A percentile compares a stretch with the other conserved stretches of the same genome.
phyloP scores from a whole-genome alignment of 179 eudicot species.

The Pouteria campechiana region DNA sequence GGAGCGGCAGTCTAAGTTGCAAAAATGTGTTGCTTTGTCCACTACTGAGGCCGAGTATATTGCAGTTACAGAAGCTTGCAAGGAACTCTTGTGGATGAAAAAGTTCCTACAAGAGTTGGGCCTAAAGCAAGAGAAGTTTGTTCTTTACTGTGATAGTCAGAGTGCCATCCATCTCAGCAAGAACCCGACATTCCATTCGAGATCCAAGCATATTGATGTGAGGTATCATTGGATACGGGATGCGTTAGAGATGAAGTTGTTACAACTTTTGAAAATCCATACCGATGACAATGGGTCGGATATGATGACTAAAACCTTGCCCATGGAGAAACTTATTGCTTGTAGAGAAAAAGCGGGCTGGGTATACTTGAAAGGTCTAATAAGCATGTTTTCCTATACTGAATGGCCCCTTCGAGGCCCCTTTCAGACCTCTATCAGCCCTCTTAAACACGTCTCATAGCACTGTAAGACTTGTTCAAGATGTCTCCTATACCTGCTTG shows the following conservation, averaged over 20 bases:
- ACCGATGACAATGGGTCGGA: not conserved
- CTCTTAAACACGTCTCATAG: too few species aligned
- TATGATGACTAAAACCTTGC: not conserved
- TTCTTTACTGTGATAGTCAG: slow-evolving; percentile 10
- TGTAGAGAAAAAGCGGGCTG: too few species aligned
- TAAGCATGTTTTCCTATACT: too few species aligned
- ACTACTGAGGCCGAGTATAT: slow-evolving; percentile 9
- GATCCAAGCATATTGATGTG: slow-evolving; percentile 10
- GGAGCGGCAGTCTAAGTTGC: slow-evolving; percentile 3
- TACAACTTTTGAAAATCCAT: not conserved
- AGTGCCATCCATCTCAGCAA: slow-evolving; percentile 3
- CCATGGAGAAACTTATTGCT: not conserved
- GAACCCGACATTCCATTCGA: slow-evolving; percentile 5
- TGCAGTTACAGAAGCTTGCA: slow-evolving; percentile 7
- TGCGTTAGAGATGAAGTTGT: not conserved
- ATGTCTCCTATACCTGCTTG: too few species aligned
- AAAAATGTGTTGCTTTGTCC: not conserved
- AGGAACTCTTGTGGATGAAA: slow-evolving; percentile 1
- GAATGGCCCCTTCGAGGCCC: too few species aligned
- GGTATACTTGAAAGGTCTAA: too few species aligned
- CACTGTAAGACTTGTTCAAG: too few species aligned
- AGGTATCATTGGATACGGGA: slow-evolving; percentile 5
- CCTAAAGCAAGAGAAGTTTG: slow-evolving; percentile 9
- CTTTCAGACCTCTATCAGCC: too few species aligned
- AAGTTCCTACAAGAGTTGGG: slow-evolving; percentile 3